phyloP scores from a whole-genome alignment of 768 basidiomycete genomes.

The Boletellus ananas region DNA sequence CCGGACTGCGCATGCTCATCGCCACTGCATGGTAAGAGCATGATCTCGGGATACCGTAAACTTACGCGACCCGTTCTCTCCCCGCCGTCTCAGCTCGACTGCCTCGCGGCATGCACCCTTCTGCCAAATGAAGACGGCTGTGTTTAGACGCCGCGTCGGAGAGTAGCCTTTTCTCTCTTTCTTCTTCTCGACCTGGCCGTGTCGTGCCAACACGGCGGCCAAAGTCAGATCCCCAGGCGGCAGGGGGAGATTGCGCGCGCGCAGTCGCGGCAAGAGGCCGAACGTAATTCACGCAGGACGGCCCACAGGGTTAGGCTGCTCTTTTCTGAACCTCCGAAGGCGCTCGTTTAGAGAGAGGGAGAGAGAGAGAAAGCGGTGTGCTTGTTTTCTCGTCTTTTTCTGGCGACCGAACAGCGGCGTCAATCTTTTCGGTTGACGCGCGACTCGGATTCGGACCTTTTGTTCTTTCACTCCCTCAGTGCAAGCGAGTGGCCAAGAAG shows the following conservation, averaged over 20 bases:
- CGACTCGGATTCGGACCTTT: too few relatives aligned
- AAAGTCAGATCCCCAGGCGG: not conserved
- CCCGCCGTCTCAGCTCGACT: conserved; percentile 3
- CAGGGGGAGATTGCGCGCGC: conserved; percentile 19
- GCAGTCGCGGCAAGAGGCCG: conserved; percentile 12
- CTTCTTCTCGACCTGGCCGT: conserved; percentile 10
- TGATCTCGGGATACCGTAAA: conserved; percentile 29
- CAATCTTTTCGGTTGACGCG: not conserved
- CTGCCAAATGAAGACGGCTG: conserved; percentile 17
- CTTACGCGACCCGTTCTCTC: conserved; percentile 20
- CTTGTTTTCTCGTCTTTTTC: too few relatives aligned
- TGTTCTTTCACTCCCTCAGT: too few relatives aligned
- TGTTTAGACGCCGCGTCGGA: conserved; percentile 13
- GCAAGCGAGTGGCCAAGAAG: not conserved
- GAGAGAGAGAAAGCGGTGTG: too few relatives aligned
- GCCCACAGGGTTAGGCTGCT: conserved; percentile 3
- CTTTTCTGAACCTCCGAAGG: too few relatives aligned
- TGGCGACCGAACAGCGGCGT: conserved; percentile 1
- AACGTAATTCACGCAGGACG: not conserved
- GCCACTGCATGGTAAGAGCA: conserved; percentile 30
- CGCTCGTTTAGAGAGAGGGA: too few relatives aligned
- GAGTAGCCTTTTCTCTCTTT: not conserved
- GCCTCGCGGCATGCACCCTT: conserved; percentile 9
- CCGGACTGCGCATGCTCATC: conserved; percentile 21
- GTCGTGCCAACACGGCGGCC: not conserved